phyloP scores from a whole-genome alignment of 768 basidiomycete species.

The Dacryopinax spathularia region DNA sequence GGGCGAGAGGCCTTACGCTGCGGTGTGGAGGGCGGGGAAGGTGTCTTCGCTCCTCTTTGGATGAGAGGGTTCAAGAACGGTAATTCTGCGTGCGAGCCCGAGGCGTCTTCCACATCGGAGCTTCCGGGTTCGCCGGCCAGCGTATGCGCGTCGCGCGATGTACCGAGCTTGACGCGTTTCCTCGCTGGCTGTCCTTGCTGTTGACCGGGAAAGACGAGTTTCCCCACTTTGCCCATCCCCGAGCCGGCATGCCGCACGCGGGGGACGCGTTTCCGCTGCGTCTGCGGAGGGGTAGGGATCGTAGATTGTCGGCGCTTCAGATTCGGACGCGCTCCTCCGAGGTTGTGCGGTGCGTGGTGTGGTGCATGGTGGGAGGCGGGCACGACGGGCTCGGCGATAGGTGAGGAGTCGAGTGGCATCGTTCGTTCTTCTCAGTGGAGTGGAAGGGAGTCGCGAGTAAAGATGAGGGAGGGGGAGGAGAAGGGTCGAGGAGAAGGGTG shows the following conservation, averaged over 20 bases:
- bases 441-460: too few relatives aligned
- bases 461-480: too few relatives aligned
- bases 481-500: too few relatives aligned
- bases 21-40: neutral
- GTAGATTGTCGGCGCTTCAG: neutral
- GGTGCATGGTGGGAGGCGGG: neutral
- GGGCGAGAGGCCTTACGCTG: neutral
- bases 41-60: neutral
- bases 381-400: neutral
- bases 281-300: neutral
- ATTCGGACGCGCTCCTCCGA: neutral
- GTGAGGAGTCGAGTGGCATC: neutral
- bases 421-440: too few relatives aligned
- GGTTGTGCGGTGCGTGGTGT: too few relatives aligned
- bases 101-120: neutral
- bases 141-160: neutral
- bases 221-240: neutral
- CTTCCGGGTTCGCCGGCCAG: neutral
- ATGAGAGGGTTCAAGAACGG: neutral
- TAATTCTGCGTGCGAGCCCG: neutral
- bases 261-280: neutral
- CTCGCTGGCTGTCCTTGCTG: neutral
- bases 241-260: neutral
- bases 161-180: neutral
- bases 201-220: neutral